Conservation (phyloP, 2,329 filamentous ascomycete species). For the Fusarium penzigii region DNA sequence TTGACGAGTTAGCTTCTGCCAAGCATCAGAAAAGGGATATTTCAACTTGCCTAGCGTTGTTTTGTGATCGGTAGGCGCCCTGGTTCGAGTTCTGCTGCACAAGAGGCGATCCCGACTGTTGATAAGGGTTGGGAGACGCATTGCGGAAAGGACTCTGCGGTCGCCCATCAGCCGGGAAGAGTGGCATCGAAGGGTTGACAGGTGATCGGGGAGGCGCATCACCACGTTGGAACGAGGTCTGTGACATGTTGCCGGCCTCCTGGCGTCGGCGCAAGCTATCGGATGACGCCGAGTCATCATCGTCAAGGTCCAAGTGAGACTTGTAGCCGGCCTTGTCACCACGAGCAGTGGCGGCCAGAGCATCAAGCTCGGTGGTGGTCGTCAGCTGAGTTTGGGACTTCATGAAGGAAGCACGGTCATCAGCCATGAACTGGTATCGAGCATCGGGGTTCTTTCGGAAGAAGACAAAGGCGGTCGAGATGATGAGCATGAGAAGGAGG, state of each 20-base stretch:
- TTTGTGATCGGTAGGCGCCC: conserved; percentile 28
- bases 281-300: conserved; percentile 43
- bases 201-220: conserved; percentile 38
- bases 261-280: conserved; percentile 40
- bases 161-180: conserved; percentile 41
- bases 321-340: conserved; percentile 70
- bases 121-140: conserved; percentile 38
- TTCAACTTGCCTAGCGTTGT: conserved; percentile 40
- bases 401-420: conserved; percentile 96
- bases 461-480: conserved; percentile 67
- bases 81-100: conserved; percentile 24
- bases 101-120: conserved; percentile 32
- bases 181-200: conserved; percentile 44
- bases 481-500: conserved; percentile 74
- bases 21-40: background rate
- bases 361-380: conserved; percentile 82
- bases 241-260: conserved; percentile 34
- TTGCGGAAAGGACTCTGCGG: conserved; percentile 39
- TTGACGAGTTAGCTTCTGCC: conserved; percentile 17
- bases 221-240: conserved; percentile 33
- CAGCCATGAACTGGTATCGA: conserved; percentile 93
- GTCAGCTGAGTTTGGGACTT: conserved; percentile 85
- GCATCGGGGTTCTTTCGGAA: conserved; percentile 93
- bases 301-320: conserved; percentile 41
- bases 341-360: conserved; percentile 83